Conservation (phyloP, 202 grass and related monocot genomes). For the Musa balbisiana region DNA sequence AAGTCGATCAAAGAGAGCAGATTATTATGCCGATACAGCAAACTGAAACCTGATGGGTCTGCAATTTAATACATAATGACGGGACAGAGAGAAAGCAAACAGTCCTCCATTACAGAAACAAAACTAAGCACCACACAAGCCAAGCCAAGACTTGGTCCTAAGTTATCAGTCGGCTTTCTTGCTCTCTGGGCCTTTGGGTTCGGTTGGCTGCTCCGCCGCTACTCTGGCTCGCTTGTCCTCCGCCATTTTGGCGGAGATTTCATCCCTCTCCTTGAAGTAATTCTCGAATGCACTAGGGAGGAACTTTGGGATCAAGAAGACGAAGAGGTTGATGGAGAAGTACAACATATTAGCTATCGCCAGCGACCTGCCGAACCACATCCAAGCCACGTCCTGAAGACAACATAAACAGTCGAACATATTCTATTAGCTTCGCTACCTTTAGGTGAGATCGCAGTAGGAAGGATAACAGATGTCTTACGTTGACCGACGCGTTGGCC, state of each 20-base stretch:
- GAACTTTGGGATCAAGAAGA: slow-evolving; percentile 71
- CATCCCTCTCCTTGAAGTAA: slow-evolving; percentile 54
- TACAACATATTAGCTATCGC: slow-evolving; percentile 59
- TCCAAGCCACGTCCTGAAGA: slow-evolving; percentile 43
- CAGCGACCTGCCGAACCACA: slow-evolving; percentile 69
- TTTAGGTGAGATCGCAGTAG: no score
- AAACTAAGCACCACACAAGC: no score
- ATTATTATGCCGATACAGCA: no score
- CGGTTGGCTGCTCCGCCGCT: not conserved
- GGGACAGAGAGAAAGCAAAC: no score
- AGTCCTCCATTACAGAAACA: no score
- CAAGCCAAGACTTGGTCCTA: no score
- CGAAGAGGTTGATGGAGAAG: slow-evolving; percentile 72
- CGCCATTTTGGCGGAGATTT: slow-evolving; percentile 31
- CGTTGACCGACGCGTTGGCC: slow-evolving; percentile 7
- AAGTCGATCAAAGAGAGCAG: no score
- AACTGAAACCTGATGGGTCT: no score
- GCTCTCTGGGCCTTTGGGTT: not conserved
- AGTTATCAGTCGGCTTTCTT: not conserved
- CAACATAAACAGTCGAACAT: no score
- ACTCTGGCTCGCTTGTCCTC: slow-evolving; percentile 38
- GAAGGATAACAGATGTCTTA: not conserved
- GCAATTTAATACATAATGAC: no score
- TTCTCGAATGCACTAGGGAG: slow-evolving; percentile 59
- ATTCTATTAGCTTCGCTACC: no score